Evolutionary conservation across 2,329 filamentous ascomycete species (phyloP).

Genomic region (Diaporthe amygdali): DNA sequence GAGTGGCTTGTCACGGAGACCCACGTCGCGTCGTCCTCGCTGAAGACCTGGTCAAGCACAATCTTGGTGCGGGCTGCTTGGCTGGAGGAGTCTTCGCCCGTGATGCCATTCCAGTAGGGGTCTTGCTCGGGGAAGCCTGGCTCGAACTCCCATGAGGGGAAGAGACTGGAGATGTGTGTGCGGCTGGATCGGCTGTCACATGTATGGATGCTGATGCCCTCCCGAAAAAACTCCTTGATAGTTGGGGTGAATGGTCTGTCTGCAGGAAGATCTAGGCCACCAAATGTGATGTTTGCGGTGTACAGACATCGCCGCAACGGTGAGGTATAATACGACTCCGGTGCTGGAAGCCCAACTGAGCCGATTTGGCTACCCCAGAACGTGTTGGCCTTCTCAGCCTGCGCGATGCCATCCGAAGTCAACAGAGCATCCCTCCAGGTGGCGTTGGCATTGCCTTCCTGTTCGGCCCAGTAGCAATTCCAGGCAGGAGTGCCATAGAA

Average conservation of each 20-base stretch:
- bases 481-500: conserved; percentile 72
- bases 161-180: conserved; percentile 55
- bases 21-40: conserved; percentile 56
- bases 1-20: conserved; percentile 66
- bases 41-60: conserved; percentile 63
- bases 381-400: neutral
- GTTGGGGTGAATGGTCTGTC: conserved; percentile 58
- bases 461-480: conserved; percentile 73
- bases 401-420: conserved; percentile 50
- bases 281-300: conserved; percentile 68
- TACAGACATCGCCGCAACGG: conserved; percentile 67
- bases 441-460: conserved; percentile 66
- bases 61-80: conserved; percentile 54
- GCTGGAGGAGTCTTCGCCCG: conserved; percentile 49
- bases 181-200: conserved; percentile 67
- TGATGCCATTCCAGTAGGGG: conserved; percentile 47
- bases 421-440: conserved; percentile 69
- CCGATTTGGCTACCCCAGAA: conserved; percentile 35
- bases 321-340: conserved; percentile 67
- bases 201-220: conserved; percentile 71
- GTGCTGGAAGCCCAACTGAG: conserved; percentile 57
- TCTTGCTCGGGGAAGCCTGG: conserved; percentile 63
- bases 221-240: conserved; percentile 69
- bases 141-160: conserved; percentile 63
- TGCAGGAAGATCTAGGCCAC: conserved; percentile 25